Base-by-base conservation (phyloP, 2,329 filamentous ascomycete species). In the Plectosphaerella sp. region DNA sequence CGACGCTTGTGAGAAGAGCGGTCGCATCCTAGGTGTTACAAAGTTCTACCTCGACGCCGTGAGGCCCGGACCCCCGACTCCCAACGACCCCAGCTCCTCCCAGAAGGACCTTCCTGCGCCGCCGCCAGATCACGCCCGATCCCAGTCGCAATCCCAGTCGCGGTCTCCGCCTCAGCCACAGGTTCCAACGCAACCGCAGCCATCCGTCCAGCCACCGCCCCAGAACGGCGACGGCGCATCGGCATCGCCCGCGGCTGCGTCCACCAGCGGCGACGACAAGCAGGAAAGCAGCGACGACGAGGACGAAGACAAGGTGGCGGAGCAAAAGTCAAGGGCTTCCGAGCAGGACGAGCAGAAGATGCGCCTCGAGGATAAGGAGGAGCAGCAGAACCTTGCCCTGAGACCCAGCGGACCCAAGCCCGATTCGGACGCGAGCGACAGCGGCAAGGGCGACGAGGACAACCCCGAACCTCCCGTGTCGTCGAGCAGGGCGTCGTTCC, bases 11-110 rank as follows among this genome's bases (percentile, higher is more conserved):
- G 93, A 97, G 72, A 82, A 88, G 59, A 92, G 90, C 68, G 93
- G 93, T 45, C 84, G 91, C 54, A 96, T 99, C 57, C 87, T 97
- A 3, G 91, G 93, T 48, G 94, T 97, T 28, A 87, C 94, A 61
- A 92, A 92, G 61, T 99, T 97, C 72, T 99, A 99, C 69, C 80
- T 99, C 33, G 92, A 97, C 65, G 94, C 93, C 22, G 71, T 81
- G 60, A 70, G 77, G 41, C 75, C 76, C 5, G 73, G 72, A 0
- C 75, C 74, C 9, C 64, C 64, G 9, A 49, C 39, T 6, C 48
- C 56, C 16, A 62, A 59, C 54, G 67, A 72, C 50, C 53, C 58
- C 5, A 53, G 58, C 28, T 51, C 58, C 42, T 60, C 59, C 9
- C 63, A 72, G 42, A 74, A 72, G 57, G 65, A 71, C 33, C 58